Evolutionary conservation across 2,329 filamentous ascomycete genomes (phyloP).

Genomic region (Talaromyces sp.): DNA sequence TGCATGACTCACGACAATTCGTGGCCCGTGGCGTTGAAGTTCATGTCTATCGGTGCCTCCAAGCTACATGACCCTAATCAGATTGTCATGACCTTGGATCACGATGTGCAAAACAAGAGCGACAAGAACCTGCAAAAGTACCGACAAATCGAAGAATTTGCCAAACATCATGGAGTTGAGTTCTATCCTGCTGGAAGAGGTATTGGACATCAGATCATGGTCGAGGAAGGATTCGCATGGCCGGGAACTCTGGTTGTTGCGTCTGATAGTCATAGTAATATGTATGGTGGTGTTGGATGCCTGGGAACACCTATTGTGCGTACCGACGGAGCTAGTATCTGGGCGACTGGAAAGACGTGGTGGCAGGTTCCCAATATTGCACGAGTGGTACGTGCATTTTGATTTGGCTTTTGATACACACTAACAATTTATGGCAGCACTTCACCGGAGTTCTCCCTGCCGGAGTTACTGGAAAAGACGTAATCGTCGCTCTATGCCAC

Average conservation of each 20-base stretch:
- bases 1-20: slow-evolving; percentile 89
- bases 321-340: slow-evolving; percentile 83
- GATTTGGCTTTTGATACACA: background rate
- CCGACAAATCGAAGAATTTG: slow-evolving; percentile 75
- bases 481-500: slow-evolving; percentile 84
- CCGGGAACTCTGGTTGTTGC: slow-evolving; percentile 80
- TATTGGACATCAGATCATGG: slow-evolving; percentile 75
- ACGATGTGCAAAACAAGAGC: slow-evolving; percentile 81
- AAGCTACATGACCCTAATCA: slow-evolving; percentile 69
- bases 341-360: slow-evolving; percentile 80
- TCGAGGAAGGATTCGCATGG: slow-evolving; percentile 82
- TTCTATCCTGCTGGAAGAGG: slow-evolving; percentile 75
- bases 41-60: slow-evolving; percentile 76
- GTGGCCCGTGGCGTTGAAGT: slow-evolving; percentile 72
- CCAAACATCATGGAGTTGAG: slow-evolving; percentile 68
- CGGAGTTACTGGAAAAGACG: slow-evolving; percentile 89
- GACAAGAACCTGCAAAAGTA: slow-evolving; percentile 82
- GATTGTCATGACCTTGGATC: slow-evolving; percentile 79
- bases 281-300: slow-evolving; percentile 76
- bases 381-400: slow-evolving; percentile 58
- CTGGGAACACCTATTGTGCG: slow-evolving; percentile 79
- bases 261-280: slow-evolving; percentile 67
- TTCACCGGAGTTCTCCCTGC: slow-evolving; percentile 69
- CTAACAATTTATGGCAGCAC: background rate
- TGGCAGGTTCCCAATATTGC: slow-evolving; percentile 84